Conservation (phyloP, 2,329 filamentous ascomycete genomes). For the Blumeria hordei region DNA sequence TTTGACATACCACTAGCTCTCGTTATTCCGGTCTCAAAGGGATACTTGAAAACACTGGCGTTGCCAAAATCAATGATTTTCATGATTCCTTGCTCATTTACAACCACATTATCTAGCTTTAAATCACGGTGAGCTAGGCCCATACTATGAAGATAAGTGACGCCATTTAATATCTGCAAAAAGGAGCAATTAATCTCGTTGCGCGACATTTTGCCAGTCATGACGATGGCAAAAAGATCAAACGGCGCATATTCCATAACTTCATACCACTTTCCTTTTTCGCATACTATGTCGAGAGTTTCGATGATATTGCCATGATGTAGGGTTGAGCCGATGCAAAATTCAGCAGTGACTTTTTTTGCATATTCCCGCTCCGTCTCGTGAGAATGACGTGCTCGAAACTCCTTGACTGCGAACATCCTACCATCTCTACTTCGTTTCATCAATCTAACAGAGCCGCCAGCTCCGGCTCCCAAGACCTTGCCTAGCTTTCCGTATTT, state of each 20-base stretch:
- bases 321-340: conserved; percentile 88
- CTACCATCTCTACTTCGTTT: conserved; percentile 79
- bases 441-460: conserved; percentile 82
- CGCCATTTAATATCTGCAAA: conserved; percentile 80
- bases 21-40: conserved; percentile 76
- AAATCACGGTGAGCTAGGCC: conserved; percentile 84
- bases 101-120: conserved; percentile 94
- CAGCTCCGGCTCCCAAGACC: conserved; percentile 78
- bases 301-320: conserved; percentile 98
- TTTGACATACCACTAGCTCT: conserved; percentile 45
- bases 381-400: conserved; percentile 73
- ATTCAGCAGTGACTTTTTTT: conserved; percentile 95
- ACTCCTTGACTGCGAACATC: conserved; percentile 95
- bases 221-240: conserved; percentile 92
- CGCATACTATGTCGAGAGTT: conserved; percentile 85
- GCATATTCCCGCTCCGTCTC: conserved; percentile 89
- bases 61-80: conserved; percentile 98
- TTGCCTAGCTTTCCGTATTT: conserved; percentile 94
- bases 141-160: conserved; percentile 86
- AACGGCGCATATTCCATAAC: conserved; percentile 98
- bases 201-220: conserved; percentile 91
- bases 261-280: conserved; percentile 87
- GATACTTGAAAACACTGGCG: conserved; percentile 90
- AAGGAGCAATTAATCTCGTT: conserved; percentile 83
- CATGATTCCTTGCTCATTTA: conserved; percentile 92